A percentile compares a stretch with the other conserved stretches of the same genome.
phyloP scores from a whole-genome alignment of 371 early-diverging fungal genomes.

The Coemansia sp. region DNA sequence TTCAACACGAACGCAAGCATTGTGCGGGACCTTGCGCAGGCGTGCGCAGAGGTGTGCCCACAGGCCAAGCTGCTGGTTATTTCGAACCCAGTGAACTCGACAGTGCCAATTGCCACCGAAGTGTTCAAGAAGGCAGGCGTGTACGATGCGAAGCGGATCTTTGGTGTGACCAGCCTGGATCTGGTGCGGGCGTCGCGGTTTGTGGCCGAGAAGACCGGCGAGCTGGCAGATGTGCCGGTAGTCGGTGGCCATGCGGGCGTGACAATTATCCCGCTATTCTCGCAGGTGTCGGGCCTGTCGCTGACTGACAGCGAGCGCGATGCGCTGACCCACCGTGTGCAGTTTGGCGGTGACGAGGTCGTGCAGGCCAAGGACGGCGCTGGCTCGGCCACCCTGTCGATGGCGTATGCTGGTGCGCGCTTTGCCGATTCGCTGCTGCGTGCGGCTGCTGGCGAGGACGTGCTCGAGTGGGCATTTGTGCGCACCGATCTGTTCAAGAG shows the following conservation, averaged over 20 bases:
- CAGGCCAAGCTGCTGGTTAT: constrained; percentile 95
- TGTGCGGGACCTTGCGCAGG: constrained; percentile 83
- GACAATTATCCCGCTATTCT: constrained; percentile 96
- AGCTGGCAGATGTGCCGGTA: constrained; percentile 82
- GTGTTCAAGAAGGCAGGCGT: constrained; percentile 92
- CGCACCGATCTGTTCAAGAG: constrained; percentile 73
- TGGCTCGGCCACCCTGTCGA: constrained; percentile 97
- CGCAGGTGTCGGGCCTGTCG: constrained; percentile 72
- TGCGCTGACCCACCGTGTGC: constrained; percentile 94
- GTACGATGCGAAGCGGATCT: constrained; percentile 90
- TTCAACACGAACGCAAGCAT: constrained; percentile 98
- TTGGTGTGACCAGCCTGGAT: constrained; percentile 98
- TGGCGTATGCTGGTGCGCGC: constrained; percentile 97
- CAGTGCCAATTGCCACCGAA: constrained; percentile 98
- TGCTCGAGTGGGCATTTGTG: constrained; percentile 94
- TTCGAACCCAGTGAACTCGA: constrained; percentile 99
- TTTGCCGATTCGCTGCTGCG: constrained; percentile 92
- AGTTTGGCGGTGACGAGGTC: constrained; percentile 99
- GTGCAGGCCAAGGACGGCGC: constrained; percentile 99
- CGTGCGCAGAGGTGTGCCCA: constrained; percentile 77
- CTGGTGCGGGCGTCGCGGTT: constrained; percentile 97
- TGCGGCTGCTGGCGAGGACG: constrained; percentile 78
- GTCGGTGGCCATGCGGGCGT: constrained; percentile 99
- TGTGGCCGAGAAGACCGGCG: constrained; percentile 79
- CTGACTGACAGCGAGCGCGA: constrained; percentile 91